phyloP scores from a whole-genome alignment of 164 flowering plant species.

The Pachysandra terminalis region DNA sequence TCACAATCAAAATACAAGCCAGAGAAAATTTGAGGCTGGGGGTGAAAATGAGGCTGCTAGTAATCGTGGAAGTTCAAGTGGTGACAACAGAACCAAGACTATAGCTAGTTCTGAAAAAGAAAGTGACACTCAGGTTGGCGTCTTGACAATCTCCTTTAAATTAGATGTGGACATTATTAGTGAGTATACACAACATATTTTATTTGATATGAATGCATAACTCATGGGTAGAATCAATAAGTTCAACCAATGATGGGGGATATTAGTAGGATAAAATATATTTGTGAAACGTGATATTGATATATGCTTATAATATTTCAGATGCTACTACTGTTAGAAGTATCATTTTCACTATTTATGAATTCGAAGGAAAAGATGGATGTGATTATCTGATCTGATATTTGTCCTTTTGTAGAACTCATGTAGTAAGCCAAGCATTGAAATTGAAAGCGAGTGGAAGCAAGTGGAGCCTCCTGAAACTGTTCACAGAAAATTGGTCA shows the following conservation, averaged over 20 bases:
- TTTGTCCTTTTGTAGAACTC: constrained; percentile 36
- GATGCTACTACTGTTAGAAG: not conserved
- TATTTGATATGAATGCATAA: not conserved
- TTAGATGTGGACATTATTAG: not conserved
- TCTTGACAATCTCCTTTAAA: not conserved
- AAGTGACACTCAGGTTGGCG: constrained; percentile 37
- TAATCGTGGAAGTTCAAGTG: constrained; percentile 25
- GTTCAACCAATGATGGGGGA: not conserved
- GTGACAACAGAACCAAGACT: constrained; percentile 17
- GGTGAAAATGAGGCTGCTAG: constrained; percentile 31
- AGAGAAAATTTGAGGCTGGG: constrained; percentile 19
- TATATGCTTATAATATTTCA: not conserved
- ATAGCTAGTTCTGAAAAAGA: constrained; percentile 28
- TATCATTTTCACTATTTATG: not conserved
- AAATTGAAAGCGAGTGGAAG: constrained; percentile 26
- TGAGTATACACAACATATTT: not conserved
- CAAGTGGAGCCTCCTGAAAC: constrained; percentile 24
- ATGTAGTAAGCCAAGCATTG: constrained; percentile 27
- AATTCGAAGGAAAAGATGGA: not conserved
- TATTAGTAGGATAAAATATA: not conserved
- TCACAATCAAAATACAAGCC: constrained; percentile 15
- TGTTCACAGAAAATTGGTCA: constrained; percentile 12
- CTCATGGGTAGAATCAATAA: not conserved
- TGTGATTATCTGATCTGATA: constrained; percentile 6
- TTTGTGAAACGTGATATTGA: not conserved